Conservation (phyloP, 441 rosid species). For the Erodium texanum region DNA sequence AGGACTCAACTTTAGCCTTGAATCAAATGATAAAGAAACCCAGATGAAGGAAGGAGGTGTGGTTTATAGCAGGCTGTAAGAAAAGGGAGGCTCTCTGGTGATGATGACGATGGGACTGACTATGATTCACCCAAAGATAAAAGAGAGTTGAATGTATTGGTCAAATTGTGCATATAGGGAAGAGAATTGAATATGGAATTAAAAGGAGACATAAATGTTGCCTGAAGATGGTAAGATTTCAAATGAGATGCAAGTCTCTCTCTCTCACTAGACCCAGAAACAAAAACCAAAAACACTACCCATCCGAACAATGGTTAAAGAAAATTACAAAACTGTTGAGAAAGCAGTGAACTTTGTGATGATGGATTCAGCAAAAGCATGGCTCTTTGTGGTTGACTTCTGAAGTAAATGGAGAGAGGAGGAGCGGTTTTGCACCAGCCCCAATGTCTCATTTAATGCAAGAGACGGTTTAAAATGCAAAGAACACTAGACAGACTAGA, state of each 20-base stretch:
- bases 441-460: background rate
- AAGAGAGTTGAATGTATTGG: no score
- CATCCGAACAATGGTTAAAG: background rate
- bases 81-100: no score
- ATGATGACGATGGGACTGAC: no score
- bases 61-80: no score
- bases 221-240: background rate
- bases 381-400: background rate
- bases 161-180: background rate
- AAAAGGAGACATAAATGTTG: constrained; percentile 4
- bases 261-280: no score
- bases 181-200: background rate
- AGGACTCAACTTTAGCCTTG: constrained; percentile 25
- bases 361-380: background rate
- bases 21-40: constrained; percentile 19
- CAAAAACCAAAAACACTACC: background rate
- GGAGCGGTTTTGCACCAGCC: background rate
- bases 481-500: no score
- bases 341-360: background rate
- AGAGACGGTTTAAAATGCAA: background rate
- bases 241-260: background rate
- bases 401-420: background rate
- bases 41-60: background rate
- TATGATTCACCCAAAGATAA: no score
- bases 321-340: background rate